These are phyloP conservation scores for Tylopilus plumbeoviolaceoides DNA, from an alignment of 768 basidiomycete species.

Conservation along the genomic window DNA sequence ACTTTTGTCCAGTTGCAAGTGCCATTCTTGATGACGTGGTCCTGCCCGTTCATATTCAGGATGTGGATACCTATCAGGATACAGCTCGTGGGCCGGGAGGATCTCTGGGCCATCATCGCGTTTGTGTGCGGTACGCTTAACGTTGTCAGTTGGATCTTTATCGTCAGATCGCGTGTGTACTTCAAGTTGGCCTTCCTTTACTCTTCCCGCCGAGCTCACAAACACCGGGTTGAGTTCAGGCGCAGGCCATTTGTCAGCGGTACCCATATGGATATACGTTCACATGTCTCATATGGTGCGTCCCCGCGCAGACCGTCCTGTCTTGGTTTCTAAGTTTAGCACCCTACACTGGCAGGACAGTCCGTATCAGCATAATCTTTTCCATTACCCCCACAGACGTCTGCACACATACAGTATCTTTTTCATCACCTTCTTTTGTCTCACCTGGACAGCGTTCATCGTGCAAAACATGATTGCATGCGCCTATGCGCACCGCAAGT, in stretches of 20 bases:
- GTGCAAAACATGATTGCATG: slow-evolving; percentile 7
- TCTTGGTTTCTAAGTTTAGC: too few species aligned
- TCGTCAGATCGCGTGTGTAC: slow-evolving; percentile 3
- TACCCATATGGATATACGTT: slow-evolving; percentile 15
- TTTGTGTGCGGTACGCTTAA: slow-evolving; percentile 10
- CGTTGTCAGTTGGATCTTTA: slow-evolving; percentile 10
- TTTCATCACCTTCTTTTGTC: slow-evolving; percentile 9
- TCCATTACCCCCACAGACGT: slow-evolving; percentile 16
- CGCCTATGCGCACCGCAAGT: neutral
- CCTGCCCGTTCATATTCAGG: slow-evolving; percentile 10
- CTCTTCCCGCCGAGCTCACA: neutral
- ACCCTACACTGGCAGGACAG: slow-evolving; percentile 12
- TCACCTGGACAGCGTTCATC: slow-evolving; percentile 3
- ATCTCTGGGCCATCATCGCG: slow-evolving; percentile 17
- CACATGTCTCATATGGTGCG: slow-evolving; percentile 14
- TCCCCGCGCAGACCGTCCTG: neutral
- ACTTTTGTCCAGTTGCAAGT: too few species aligned
- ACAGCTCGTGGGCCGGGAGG: slow-evolving; percentile 20
- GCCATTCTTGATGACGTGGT: too few species aligned
- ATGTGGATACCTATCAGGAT: slow-evolving; percentile 20
- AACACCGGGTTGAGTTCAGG: neutral
- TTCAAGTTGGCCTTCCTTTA: neutral
- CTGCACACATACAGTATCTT: slow-evolving; percentile 6
- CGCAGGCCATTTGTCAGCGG: neutral
- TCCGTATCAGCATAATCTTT: slow-evolving; percentile 20